These are phyloP conservation scores for Triadica sebifera DNA, from an alignment of 345 rosid species.

Conservation along the genomic window DNA sequence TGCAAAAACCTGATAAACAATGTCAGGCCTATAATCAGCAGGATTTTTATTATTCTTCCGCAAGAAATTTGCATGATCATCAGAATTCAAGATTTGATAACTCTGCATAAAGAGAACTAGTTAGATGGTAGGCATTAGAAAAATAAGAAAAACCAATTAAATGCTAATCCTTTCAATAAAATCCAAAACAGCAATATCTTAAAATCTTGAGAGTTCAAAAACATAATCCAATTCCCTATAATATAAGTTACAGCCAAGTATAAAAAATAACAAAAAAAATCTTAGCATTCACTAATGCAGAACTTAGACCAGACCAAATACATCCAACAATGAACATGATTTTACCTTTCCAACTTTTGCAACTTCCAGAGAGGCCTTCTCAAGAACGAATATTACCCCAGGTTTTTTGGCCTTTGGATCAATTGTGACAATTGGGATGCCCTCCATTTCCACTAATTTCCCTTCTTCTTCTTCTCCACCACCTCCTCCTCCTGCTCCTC, in stretches of 20 bases:
- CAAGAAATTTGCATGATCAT: slow-evolving; percentile 83
- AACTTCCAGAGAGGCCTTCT: slow-evolving; percentile 82
- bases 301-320: neutral
- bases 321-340: neutral
- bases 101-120: slow-evolving; percentile 42
- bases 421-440: slow-evolving; percentile 48
- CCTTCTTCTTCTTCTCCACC: slow-evolving; percentile 28
- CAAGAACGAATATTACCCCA: slow-evolving; percentile 68
- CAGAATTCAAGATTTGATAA: slow-evolving; percentile 81
- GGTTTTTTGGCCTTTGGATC: slow-evolving; percentile 33
- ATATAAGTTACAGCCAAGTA: neutral
- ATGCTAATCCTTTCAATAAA: neutral
- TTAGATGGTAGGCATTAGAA: neutral
- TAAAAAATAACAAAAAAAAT: too few relatives aligned
- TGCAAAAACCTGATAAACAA: slow-evolving; percentile 63
- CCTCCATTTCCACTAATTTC: slow-evolving; percentile 38
- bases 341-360: slow-evolving; percentile 95
- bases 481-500: slow-evolving; percentile 19
- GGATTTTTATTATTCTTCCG: slow-evolving; percentile 67
- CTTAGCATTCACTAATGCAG: neutral
- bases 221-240: neutral
- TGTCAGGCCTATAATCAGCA: slow-evolving; percentile 83
- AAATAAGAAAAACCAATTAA: neutral
- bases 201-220: neutral
- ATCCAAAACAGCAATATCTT: neutral